Evolutionary conservation across 257 asterid species (phyloP).

Genomic region (Thymus mandschuricus): DNA sequence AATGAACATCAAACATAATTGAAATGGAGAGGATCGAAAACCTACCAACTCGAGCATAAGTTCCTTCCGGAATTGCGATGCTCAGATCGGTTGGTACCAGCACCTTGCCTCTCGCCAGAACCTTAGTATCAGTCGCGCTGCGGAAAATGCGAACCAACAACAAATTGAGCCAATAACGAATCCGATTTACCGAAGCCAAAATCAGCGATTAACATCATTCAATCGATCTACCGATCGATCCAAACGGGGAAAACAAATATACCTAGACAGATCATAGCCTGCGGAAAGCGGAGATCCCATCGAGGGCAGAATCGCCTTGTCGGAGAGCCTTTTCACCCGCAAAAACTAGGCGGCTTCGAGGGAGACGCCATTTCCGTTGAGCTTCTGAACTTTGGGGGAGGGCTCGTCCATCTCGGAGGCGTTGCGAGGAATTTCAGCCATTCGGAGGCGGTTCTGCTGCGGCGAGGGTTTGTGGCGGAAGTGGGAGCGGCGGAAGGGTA

Average conservation of each 20-base stretch:
- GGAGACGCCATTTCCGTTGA: conserved; percentile 29
- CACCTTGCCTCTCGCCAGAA: conserved; percentile 82
- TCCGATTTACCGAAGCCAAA: no score
- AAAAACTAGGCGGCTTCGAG: conserved; percentile 38
- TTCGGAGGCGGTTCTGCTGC: not conserved
- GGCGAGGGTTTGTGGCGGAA: not conserved
- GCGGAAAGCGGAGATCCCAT: conserved; percentile 60
- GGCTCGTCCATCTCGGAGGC: not conserved
- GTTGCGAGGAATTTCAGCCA: not conserved
- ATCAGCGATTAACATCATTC: not conserved
- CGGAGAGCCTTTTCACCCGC: conserved; percentile 57
- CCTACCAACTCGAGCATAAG: conserved; percentile 84
- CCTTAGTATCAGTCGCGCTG: conserved; percentile 65
- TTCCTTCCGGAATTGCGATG: conserved; percentile 75
- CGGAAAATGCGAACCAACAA: not conserved
- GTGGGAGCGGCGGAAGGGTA: not conserved
- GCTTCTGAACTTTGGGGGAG: conserved; percentile 27
- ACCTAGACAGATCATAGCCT: conserved; percentile 68
- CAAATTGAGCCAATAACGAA: not conserved
- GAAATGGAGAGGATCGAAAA: not conserved
- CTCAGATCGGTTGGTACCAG: conserved; percentile 81
- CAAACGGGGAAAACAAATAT: not conserved
- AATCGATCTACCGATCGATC: not conserved
- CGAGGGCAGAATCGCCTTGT: conserved; percentile 59
- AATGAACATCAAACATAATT: not conserved